Base-by-base conservation (phyloP, 305 asterid genomes). In the Nicotiana rustica region DNA sequence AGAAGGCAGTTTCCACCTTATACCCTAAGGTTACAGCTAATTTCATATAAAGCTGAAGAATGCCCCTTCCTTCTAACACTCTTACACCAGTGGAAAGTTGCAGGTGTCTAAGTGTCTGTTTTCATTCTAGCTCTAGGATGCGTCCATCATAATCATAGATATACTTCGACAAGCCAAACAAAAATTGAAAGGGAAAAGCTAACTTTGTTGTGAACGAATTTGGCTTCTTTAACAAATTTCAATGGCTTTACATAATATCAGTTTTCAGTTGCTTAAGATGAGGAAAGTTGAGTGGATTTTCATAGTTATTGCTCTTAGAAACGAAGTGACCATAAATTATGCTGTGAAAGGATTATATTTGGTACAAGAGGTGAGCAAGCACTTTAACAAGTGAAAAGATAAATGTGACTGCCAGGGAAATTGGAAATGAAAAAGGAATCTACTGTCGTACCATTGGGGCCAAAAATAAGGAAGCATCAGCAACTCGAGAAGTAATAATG, bases 401-500 rank as follows among this genome's bases (percentile, higher is more conserved):
- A 83, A 5, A 83, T 81, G 75, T 62, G 6, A 19, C 49, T 2
- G 41, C 19, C 36, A 80, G 65, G 21, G 35, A 49, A 65, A 78
- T 21, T 9, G 80, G 67, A 36, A 84, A 75, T 9, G 64, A 73
- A 80, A 78, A 84, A 65, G 82, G 15, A 31, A 67, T 52, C n/a
- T 68, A 75, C 78, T 76, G 80, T 80, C 87, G 80, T 90, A 94
- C 99, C 99, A 96, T 93, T 70, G 98, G 98, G 86, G 86, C 98
- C 88, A 96, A 88, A 90, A 96, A 96, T 82, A 96, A 88, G 84
- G 99, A 86, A 77, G 99, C 99, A 91, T 96, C 99, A 14, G 99
- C 98, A 87, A 94, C 98, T 79, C 98, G 91, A 85, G 99, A 92
- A 85, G 99, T 94, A 82, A 96, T 91, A 84, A 96, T 85, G 85